Base-by-base conservation (phyloP, 495 filamentous ascomycete genomes). In the Aspergillus steynii region DNA sequence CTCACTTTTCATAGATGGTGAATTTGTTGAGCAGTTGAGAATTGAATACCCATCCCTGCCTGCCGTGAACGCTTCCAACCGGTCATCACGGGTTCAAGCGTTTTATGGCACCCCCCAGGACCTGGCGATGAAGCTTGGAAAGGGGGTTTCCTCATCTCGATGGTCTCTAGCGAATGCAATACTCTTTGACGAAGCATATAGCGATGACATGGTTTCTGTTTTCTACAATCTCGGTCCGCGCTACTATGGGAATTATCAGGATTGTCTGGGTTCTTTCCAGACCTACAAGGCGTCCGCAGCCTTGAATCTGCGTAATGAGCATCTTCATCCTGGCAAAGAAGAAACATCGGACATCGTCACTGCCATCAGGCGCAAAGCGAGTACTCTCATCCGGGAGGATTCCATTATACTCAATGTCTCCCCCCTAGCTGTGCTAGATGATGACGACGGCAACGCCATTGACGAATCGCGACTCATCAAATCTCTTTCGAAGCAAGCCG, bases 221-320 rank as follows among this genome's bases (percentile, higher is more conserved):
- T 90, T 94, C 65, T 91, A 89, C 71, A 90, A 92, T 56, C 86
- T 99, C 15, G 93, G 95, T 1, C 88, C 91, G 26, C 87, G 92
- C 37, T 99, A 99, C 66, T 86, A 89, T 71, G 95, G 95, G 2
- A 98, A 97, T 69, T 96, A 94, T 66, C 95, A 99, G 71, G 95
- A 99, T 70, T 93, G 92, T 62, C 81, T 99, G 26, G 95, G 95
- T 9, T 94, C 93, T 15, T 97, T 99, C 68, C 93, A 97, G 69
- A 99, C 95, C 0, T 99, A 98, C 70, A 88, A 88, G 61, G 93
- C 96, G n/a, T 97, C 96, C 28, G 93, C 95, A 20, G 86, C 90
- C 29, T 77, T 99, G 29, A 93, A 94, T 59, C 80, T 97, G 55
- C 89, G 92, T 54, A 97, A 97, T 69, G 95, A 99, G 69, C 83